Percentiles rank a stretch among this genome's conserved stretches.
Evolutionary conservation across 2,329 filamentous ascomycete species (phyloP).

Genomic region (Diaporthe sp.): DNA sequence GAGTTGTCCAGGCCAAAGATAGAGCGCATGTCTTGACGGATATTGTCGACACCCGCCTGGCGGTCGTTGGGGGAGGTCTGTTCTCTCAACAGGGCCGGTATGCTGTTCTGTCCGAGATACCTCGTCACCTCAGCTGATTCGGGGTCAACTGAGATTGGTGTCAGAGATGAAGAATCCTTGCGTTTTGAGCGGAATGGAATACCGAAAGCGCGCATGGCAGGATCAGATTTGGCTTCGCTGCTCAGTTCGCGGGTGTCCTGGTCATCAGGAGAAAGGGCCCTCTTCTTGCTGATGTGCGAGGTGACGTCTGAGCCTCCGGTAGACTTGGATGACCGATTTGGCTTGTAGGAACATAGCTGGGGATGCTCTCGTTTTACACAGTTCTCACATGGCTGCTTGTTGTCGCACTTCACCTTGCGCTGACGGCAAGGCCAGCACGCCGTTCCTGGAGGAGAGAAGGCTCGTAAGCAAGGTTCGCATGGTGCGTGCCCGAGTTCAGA

Average conservation of each 20-base stretch:
- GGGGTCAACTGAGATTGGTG: slow-evolving; percentile 59
- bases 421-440: slow-evolving; percentile 78
- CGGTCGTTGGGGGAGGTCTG: slow-evolving; percentile 68
- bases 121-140: slow-evolving; percentile 68
- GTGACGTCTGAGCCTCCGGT: slow-evolving; percentile 42
- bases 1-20: slow-evolving; percentile 76
- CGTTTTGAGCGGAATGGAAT: slow-evolving; percentile 38
- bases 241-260: slow-evolving; percentile 54
- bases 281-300: slow-evolving; percentile 42
- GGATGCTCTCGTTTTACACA: slow-evolving; percentile 76
- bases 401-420: slow-evolving; percentile 78
- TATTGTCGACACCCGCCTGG: slow-evolving; percentile 65
- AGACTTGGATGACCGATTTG: slow-evolving; percentile 62
- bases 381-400: slow-evolving; percentile 77
- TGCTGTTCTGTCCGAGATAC: slow-evolving; percentile 77
- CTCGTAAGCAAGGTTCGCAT: slow-evolving; percentile 3
- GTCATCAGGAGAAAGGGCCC: slow-evolving; percentile 44
- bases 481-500: background rate
- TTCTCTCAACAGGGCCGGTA: slow-evolving; percentile 74
- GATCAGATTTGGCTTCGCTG: slow-evolving; percentile 55
- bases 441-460: slow-evolving; percentile 59
- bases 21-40: slow-evolving; percentile 75
- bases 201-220: slow-evolving; percentile 52
- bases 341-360: slow-evolving; percentile 76
- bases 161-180: slow-evolving; percentile 38